These are phyloP conservation scores for Gossypium stocksii DNA, from an alignment of 345 rosid species.

Conservation along the genomic window DNA sequence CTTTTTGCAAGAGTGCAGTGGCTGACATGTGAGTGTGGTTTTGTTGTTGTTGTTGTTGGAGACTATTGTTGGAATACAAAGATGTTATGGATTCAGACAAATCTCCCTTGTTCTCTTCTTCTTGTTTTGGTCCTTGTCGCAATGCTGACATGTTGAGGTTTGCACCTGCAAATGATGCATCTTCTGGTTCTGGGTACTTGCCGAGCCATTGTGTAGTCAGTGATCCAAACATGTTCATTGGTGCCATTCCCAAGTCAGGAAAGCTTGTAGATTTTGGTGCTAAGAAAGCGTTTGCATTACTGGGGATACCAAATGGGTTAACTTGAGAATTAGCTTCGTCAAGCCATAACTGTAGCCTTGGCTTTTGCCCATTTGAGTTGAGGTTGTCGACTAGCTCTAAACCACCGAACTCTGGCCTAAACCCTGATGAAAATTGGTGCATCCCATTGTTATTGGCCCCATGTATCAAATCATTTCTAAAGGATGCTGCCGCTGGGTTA, in stretches of 20 bases:
- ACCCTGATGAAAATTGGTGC: slow-evolving; percentile 29
- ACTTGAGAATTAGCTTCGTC: slow-evolving; percentile 33
- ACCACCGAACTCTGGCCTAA: slow-evolving; percentile 25
- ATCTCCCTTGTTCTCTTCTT: slow-evolving; percentile 25
- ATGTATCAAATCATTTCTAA: slow-evolving; percentile 20
- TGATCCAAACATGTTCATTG: slow-evolving; percentile 29
- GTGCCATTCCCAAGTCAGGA: slow-evolving; percentile 29
- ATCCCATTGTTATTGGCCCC: slow-evolving; percentile 22
- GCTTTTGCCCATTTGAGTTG: slow-evolving; percentile 24
- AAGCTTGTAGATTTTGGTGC: slow-evolving; percentile 23
- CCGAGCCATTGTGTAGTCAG: slow-evolving; percentile 24
- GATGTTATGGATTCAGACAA: slow-evolving; percentile 26
- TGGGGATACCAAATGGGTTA: slow-evolving; percentile 16
- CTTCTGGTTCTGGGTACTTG: slow-evolving; percentile 37
- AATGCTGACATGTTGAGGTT: slow-evolving; percentile 16
- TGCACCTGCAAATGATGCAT: slow-evolving; percentile 17
- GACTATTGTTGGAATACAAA: slow-evolving; percentile 24
- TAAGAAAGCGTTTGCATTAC: slow-evolving; percentile 19
- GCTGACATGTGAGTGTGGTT: slow-evolving; percentile 56
- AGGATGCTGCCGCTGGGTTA: slow-evolving; percentile 17
- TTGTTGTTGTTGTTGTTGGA: slow-evolving; percentile 1
- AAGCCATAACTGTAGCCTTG: slow-evolving; percentile 38
- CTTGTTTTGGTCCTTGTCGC: slow-evolving; percentile 19
- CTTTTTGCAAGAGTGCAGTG: slow-evolving; percentile 75
- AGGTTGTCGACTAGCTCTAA: slow-evolving; percentile 23